A percentile compares a stretch with the other conserved stretches of the same genome.
Conservation (phyloP, 2,329 filamentous ascomycete species). For the Triangularia setosa region DNA sequence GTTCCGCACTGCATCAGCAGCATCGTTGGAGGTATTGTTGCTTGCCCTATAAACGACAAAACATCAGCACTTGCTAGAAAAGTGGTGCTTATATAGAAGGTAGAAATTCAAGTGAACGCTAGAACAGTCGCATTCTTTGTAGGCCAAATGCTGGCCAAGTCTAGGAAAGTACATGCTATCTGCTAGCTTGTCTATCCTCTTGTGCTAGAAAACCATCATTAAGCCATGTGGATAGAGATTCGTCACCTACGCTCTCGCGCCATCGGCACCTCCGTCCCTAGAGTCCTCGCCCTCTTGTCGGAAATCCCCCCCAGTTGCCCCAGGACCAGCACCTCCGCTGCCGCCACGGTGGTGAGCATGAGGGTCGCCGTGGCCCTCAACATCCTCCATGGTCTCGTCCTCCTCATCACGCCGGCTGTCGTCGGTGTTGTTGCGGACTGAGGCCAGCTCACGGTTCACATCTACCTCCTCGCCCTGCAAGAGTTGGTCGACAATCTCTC, state of each 20-base stretch:
- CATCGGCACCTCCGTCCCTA: slow-evolving; percentile 90
- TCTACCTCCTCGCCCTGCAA: slow-evolving; percentile 88
- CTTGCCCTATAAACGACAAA: slow-evolving; percentile 16
- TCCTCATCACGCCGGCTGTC: slow-evolving; percentile 47
- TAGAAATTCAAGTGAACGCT: slow-evolving; percentile 12
- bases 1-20: slow-evolving; percentile 76
- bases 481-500: slow-evolving; percentile 77
- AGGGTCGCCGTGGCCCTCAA: slow-evolving; percentile 60
- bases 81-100: neutral
- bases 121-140: slow-evolving; percentile 19
- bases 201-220: slow-evolving; percentile 18
- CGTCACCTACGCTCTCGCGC: slow-evolving; percentile 97
- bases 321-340: slow-evolving; percentile 78
- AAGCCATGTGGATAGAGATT: slow-evolving; percentile 28
- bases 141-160: slow-evolving; percentile 17
- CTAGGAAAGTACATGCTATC: slow-evolving; percentile 26
- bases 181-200: slow-evolving; percentile 16
- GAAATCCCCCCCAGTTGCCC: slow-evolving; percentile 85
- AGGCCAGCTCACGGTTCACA: slow-evolving; percentile 67
- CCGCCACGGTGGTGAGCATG: slow-evolving; percentile 55
- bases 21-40: slow-evolving; percentile 44
- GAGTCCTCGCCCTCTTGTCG: slow-evolving; percentile 84
- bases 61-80: slow-evolving; percentile 18
- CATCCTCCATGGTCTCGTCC: slow-evolving; percentile 76
- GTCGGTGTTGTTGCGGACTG: slow-evolving; percentile 56